A percentile compares a stretch with the other conserved stretches of the same genome.
phyloP scores from a whole-genome alignment of 306 rosid genomes.

The Gastrolobium bilobum region DNA sequence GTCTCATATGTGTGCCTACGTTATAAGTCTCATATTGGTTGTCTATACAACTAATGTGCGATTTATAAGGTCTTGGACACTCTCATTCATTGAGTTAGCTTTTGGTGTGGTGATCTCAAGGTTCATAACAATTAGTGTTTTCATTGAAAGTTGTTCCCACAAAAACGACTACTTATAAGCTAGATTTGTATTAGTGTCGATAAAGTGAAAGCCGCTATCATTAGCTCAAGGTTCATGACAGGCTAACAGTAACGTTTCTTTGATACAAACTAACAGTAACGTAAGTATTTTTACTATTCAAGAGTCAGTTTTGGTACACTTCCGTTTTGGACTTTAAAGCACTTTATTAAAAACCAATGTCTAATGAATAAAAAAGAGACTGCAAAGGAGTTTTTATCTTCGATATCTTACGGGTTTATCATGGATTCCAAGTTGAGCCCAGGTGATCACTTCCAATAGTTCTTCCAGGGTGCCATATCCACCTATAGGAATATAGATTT shows the following conservation, averaged over 20 bases:
- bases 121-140: too few relatives aligned
- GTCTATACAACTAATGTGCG: too few relatives aligned
- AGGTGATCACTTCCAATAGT: constrained; percentile 85
- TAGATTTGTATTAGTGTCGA: too few relatives aligned
- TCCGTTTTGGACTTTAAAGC: not conserved
- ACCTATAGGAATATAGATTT: constrained; percentile 55
- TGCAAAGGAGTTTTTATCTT: not conserved
- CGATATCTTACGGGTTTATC: constrained; percentile 76
- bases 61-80: too few relatives aligned
- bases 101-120: too few relatives aligned
- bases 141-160: too few relatives aligned
- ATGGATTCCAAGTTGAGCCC: constrained; percentile 97
- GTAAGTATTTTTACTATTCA: not conserved
- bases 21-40: too few relatives aligned
- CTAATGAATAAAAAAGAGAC: not conserved
- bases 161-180: too few relatives aligned
- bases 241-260: not conserved
- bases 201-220: too few relatives aligned
- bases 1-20: not conserved
- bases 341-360: not conserved
- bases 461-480: constrained; percentile 97
- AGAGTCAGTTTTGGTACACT: not conserved
- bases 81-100: too few relatives aligned
- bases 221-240: too few relatives aligned
- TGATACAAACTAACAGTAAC: not conserved